A percentile compares a stretch with the other conserved stretches of the same genome.
Evolutionary conservation across 768 basidiomycete genomes (phyloP).

Genomic region (Strobilomyces dryophilus): DNA sequence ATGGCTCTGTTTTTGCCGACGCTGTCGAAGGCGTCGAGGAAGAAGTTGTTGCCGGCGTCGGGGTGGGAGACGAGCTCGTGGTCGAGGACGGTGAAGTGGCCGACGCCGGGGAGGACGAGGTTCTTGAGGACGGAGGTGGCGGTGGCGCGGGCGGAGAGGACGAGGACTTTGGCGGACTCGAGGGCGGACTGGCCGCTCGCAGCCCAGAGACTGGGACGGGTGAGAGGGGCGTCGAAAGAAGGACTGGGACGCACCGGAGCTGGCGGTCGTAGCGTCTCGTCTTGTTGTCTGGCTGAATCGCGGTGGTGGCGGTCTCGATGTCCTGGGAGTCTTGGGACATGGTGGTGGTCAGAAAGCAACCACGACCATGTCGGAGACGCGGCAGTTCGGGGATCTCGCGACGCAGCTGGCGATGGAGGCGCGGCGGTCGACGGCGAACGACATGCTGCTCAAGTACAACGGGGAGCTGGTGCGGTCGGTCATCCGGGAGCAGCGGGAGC

Average conservation of each 20-base stretch:
- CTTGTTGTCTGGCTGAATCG: conserved; percentile 72
- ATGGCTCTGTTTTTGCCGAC: conserved; percentile 76
- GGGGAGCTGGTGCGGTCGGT: conserved; percentile 81
- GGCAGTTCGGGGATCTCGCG: conserved; percentile 78
- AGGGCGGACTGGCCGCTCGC: conserved; percentile 86
- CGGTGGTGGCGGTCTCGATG: conserved; percentile 43
- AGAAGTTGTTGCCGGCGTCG: conserved; percentile 97
- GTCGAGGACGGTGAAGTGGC: conserved; percentile 93
- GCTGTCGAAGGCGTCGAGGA: conserved; percentile 71
- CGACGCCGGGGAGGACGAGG: conserved; percentile 92
- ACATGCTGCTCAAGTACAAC: conserved; percentile 89
- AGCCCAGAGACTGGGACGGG: conserved; percentile 74
- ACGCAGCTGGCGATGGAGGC: conserved; percentile 86
- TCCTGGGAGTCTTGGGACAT: conserved; percentile 38
- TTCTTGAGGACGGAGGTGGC: conserved; percentile 92
- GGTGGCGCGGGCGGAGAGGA: conserved; percentile 78
- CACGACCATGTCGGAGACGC: conserved; percentile 26
- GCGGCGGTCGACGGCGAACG: conserved; percentile 77
- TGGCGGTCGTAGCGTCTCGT: conserved; percentile 94
- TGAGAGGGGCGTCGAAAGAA: not conserved
- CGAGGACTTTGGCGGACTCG: conserved; percentile 77
- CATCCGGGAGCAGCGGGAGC: conserved; percentile 87
- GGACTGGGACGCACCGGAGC: conserved; percentile 55
- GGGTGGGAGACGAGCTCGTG: conserved; percentile 52
- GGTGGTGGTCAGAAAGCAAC: not conserved